Evolutionary conservation across 2,329 filamentous ascomycete genomes (phyloP), one percentile per base, ranked within the genome.

Genomic region (Chaetomium strumarium): DNA sequence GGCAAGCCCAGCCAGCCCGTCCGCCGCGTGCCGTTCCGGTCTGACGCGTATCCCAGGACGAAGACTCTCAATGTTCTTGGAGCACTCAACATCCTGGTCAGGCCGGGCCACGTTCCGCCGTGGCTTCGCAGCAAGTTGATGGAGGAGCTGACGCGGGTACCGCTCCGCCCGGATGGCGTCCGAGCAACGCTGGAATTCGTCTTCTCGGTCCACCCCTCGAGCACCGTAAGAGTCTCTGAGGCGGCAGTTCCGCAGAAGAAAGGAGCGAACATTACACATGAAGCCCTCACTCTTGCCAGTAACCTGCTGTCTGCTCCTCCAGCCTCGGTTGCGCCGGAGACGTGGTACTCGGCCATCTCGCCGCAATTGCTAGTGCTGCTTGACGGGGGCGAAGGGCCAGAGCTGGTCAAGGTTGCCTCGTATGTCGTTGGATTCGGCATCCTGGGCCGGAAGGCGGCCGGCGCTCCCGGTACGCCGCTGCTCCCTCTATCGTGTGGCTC

Each of bases 131-230:
- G 73, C 16, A 74, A 74, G 39, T 64, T 88, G 1, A 72, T 84
- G 59, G 74, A 74, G 52, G 72, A 78, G 12, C 72, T 89, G 41
- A 81, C 83, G 1, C 64, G 74, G 12, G 63, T 88, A 10, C 85
- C 85, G 1, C 71, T 87, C 24, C 74, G 84, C 4, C 68, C 72
- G 2, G 76, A 81, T 55, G 85, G 85, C 16, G 82, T 89, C 13
- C 77, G 85, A 33, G 77, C 80, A 24, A 85, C 82, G 0, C 73
- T 88, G 55, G 85, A 88, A 62, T 88, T 88, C 62, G 74, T 89
- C 34, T 85, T 87, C 52, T 77, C 84, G 1, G 81, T 86, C 7
- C 84, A 87, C 55, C 79, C 84, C 0, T 75, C 78, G 55, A 74
- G 71, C 58, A 68, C 69, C 7, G 65, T 71, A 52, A 66, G 68